Base-by-base conservation (phyloP, 208 protist genomes). In the Acanthamoeba lenticulata region DNA sequence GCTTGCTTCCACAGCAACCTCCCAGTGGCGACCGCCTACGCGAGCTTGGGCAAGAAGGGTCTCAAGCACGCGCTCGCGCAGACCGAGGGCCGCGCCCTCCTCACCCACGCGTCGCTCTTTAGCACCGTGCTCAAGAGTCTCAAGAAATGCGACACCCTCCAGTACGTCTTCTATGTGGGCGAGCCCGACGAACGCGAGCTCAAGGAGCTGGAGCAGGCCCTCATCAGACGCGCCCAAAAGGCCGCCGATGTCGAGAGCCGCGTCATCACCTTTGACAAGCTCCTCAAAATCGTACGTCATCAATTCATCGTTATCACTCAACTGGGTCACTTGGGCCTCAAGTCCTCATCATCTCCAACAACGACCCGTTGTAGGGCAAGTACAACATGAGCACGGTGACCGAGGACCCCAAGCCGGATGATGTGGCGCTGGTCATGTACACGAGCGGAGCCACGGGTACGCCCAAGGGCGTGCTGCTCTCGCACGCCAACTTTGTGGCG, bases 361-460 rank as follows among this genome's bases (percentile, higher is more conserved):
- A 15, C 62, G n/a, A n/a, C n/a, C n/a, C n/a, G n/a, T n/a, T n/a
- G 11, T 42, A 85, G 74, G 74, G 74, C 74, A 92, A 92, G 40
- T 79, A 92, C 52, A 92, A 92, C 40, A 69, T 52, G 57, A 92
- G 13, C 38, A 40, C 44, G 11, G 44, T 13, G 1, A 4, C 29
- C 19, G 74, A 85, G 44, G 74, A 85, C 32, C 93, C 93, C 38
- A 52, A 4, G 2, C 93, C 93, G 24, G 94, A 94, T 5, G 60
- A 92, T 40, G 19, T 95, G 4, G 72, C 67, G 21, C 44, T 77
- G 13, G 57, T 95, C 83, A 94, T 95, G 67, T 95, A 94, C 91
- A 95, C 94, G 6, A 93, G 81, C 69, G 94, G 94, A 9, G 52
- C 94, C 60, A 94, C 94, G 17, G 94, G 94, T 24, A 69, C 49